phyloP scores from a whole-genome alignment of 805 yeast species.

The Alloascoidea africana region DNA sequence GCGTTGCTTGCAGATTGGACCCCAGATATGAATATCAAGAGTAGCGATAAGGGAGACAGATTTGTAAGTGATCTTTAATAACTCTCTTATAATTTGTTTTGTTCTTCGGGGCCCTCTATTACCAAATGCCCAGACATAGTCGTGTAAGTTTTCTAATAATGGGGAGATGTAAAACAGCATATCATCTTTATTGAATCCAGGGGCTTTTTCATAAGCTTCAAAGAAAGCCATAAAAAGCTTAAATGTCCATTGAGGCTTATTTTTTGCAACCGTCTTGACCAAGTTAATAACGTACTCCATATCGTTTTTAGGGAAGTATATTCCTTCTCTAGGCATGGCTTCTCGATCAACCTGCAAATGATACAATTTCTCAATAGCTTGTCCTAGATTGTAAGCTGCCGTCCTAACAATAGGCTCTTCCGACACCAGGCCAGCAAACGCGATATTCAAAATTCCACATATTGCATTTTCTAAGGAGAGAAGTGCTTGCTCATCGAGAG shows the following conservation, averaged over 20 bases:
- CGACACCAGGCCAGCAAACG: slow-evolving; percentile 54
- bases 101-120: slow-evolving; percentile 46
- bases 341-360: slow-evolving; percentile 43
- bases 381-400: slow-evolving; percentile 47
- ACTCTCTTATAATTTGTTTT: slow-evolving; percentile 42
- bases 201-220: slow-evolving; percentile 23
- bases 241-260: slow-evolving; percentile 44
- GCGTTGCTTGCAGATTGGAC: slow-evolving; percentile 44
- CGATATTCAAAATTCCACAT: slow-evolving; percentile 48
- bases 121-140: slow-evolving; percentile 38
- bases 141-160: slow-evolving; percentile 58
- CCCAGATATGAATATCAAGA: slow-evolving; percentile 57
- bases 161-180: slow-evolving; percentile 31
- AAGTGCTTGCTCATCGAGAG: slow-evolving; percentile 18
- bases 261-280: slow-evolving; percentile 38
- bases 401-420: slow-evolving; percentile 41
- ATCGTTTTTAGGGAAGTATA: slow-evolving; percentile 55
- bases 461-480: slow-evolving; percentile 24
- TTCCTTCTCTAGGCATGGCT: slow-evolving; percentile 37
- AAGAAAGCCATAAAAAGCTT: slow-evolving; percentile 37
- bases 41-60: slow-evolving; percentile 29
- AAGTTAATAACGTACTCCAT: slow-evolving; percentile 43
- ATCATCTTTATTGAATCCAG: slow-evolving; percentile 18
- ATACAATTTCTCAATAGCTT: slow-evolving; percentile 45
- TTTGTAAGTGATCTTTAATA: slow-evolving; percentile 36